phyloP scores from a whole-genome alignment of 148 eudicot species.

The Silene uniflora region DNA sequence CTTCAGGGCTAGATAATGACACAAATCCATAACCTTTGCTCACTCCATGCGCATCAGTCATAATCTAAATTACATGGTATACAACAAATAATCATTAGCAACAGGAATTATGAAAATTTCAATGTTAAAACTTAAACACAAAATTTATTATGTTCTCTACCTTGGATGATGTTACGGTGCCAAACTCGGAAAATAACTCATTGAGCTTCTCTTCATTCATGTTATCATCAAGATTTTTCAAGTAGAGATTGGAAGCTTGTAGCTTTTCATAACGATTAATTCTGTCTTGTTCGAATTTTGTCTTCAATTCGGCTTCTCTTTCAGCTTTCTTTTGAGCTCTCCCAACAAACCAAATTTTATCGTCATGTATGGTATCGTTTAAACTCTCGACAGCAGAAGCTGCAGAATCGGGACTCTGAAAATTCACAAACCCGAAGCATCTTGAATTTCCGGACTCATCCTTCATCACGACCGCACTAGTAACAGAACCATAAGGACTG shows the following conservation, averaged over 20 bases:
- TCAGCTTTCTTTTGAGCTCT: no score
- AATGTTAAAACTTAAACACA: not conserved
- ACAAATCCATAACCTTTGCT: slow-evolving; percentile 74
- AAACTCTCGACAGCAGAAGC: slow-evolving; percentile 48
- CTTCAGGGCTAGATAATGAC: slow-evolving; percentile 59
- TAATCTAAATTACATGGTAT: slow-evolving; percentile 30
- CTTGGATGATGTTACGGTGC: slow-evolving; percentile 60
- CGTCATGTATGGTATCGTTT: slow-evolving; percentile 41
- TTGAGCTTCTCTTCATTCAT: slow-evolving; percentile 48
- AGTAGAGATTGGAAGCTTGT: slow-evolving; percentile 55
- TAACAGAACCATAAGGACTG: slow-evolving; percentile 44
- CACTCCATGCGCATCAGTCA: slow-evolving; percentile 45
- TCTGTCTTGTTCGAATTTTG: slow-evolving; percentile 43
- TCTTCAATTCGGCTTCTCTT: slow-evolving; percentile 49
- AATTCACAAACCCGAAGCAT: slow-evolving; percentile 69
- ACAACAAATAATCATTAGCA: no score
- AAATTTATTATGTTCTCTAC: no score
- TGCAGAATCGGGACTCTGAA: slow-evolving; percentile 44
- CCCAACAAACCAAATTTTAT: slow-evolving; percentile 48
- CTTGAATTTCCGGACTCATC: slow-evolving; percentile 48
- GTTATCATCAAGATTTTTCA: slow-evolving; percentile 58
- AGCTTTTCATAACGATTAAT: slow-evolving; percentile 38
- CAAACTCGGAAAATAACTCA: slow-evolving; percentile 57
- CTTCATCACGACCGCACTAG: slow-evolving; percentile 61
- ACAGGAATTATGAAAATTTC: no score